Evolutionary conservation across 441 rosid genomes (phyloP).

Genomic region (Erodium trifolium): DNA sequence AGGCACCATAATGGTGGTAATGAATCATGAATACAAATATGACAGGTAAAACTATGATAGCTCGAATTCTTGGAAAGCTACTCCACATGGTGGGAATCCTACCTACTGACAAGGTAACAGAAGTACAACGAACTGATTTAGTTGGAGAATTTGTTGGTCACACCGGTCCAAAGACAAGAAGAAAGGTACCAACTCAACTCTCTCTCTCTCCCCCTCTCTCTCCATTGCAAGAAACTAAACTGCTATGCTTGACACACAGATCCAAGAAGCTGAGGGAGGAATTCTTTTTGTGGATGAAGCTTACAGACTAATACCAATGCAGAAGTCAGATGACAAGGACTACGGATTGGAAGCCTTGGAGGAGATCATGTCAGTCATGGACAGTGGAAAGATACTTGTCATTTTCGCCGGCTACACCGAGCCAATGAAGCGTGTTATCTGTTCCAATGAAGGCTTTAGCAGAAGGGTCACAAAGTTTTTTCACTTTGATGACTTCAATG

Average conservation of each 20-base stretch:
- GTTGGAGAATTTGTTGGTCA: constrained; percentile 98
- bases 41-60: constrained; percentile 94
- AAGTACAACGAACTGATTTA: constrained; percentile 94
- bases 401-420: constrained; percentile 92
- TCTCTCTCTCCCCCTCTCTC: background rate
- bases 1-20: no score
- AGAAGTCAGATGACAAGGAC: constrained; percentile 87
- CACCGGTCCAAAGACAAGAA: constrained; percentile 92
- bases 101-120: constrained; percentile 85
- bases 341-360: constrained; percentile 96
- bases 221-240: constrained; percentile 6
- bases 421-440: constrained; percentile 90
- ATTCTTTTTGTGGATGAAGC: constrained; percentile 96
- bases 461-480: constrained; percentile 95
- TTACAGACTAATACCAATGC: constrained; percentile 80
- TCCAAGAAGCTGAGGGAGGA: constrained; percentile 94
- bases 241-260: constrained; percentile 30
- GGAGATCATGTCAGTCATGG: constrained; percentile 97
- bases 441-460: constrained; percentile 93
- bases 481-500: constrained; percentile 61
- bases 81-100: constrained; percentile 83
- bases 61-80: constrained; percentile 82
- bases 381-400: constrained; percentile 68
- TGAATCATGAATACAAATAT: background rate
- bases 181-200: constrained; percentile 44